These are phyloP conservation scores for Nicotiana tabacum DNA, from an alignment of 257 asterid species.

Conservation along the genomic window DNA sequence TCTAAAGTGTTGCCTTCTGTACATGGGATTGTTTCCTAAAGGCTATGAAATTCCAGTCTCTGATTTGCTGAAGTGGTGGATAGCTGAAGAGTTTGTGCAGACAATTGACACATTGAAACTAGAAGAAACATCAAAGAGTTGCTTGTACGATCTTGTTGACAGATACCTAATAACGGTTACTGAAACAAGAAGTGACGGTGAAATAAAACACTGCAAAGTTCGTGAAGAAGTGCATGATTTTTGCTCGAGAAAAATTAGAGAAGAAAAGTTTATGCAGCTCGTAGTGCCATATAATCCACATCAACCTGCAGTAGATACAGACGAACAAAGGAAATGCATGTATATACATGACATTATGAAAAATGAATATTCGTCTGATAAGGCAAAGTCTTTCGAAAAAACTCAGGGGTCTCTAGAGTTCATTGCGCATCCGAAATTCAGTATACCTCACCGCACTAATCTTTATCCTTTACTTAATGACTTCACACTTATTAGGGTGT, in stretches of 20 bases:
- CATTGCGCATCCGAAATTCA: not conserved
- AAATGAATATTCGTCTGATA: not conserved
- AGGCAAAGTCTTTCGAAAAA: too few species aligned
- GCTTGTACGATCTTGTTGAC: not conserved
- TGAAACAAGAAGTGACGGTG: not conserved
- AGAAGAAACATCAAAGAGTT: conserved; percentile 3
- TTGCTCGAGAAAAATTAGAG: not conserved
- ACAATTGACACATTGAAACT: not conserved
- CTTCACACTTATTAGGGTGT: not conserved
- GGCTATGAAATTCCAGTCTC: not conserved
- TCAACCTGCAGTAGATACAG: not conserved
- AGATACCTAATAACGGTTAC: not conserved
- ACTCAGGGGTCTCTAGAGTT: not conserved
- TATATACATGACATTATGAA: not conserved
- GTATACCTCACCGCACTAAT: not conserved
- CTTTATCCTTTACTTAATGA: not conserved
- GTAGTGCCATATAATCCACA: not conserved
- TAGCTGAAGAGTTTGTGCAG: conserved; percentile 3
- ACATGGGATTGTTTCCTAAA: not conserved
- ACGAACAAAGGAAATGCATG: not conserved
- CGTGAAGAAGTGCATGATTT: conserved; percentile 3
- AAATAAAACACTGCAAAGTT: conserved; percentile 1
- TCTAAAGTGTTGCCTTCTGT: not conserved
- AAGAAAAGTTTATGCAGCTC: not conserved
- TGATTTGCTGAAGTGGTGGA: not conserved